Evolutionary conservation across 2,329 filamentous ascomycete species (phyloP), one percentile per base, ranked within the genome.

Genomic region (Neofusicoccum umdonicola): DNA sequence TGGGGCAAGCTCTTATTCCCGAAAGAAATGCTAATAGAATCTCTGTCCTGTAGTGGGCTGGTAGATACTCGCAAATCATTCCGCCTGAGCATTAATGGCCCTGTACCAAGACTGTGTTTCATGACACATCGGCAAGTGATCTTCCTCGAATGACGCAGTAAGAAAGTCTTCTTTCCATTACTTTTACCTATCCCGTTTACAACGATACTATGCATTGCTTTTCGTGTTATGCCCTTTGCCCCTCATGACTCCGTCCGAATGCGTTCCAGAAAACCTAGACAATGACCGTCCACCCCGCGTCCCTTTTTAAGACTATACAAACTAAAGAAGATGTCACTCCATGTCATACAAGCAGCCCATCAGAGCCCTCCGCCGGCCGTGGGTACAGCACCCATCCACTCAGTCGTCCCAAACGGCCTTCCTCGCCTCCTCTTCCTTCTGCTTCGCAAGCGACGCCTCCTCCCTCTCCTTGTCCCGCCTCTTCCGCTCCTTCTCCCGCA

Each of bases 401-500:
- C 44, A 87, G 69, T 82, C 91, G 66, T 95, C 89, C 95, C 95
- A 98, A 31, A 97, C 83, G n/a, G 91, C 88, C 66, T 85, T 85
- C 82, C 90, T 96, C n/a, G 90, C 89, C 76, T 84, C 87, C 74
- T 94, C 90, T 51, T 81, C 82, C 39, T 87, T 86, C 71, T 89
- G 86, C 71, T 87, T 86, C 68, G 85, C 84, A 71, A 81, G 83
- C 68, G 80, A 85, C 76, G 88, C 86, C 65, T 87, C 86, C 64
- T 87, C 87, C 73, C 83, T 88, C 76, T 93, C 91, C 70, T 87
- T 85, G 65, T 93, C 90, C 66, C 88, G 82, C 70, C 86, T 85
- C 81, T 88, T 93, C 71, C 87, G 88, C 82, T 97, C 94, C 79
- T 94, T 91, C 78, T 96, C 91, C 71, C 89, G 87, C 66, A 95